Conservation (phyloP, 192 early-diverging fungal species). For the Borealophlyctis nickersoniae region DNA sequence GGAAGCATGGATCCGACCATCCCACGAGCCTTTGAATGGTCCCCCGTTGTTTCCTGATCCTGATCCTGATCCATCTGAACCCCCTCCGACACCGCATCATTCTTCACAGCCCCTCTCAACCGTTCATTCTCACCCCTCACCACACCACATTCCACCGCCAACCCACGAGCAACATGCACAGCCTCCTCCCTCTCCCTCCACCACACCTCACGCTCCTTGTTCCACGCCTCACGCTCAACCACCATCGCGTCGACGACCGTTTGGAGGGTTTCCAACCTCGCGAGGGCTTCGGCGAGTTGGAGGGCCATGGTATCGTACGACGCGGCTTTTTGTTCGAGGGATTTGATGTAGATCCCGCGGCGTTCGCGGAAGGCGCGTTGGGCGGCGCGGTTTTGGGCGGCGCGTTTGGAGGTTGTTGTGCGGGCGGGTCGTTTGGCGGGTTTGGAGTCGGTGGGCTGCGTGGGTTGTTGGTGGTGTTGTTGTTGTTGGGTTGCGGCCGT, state of each 20-base stretch:
- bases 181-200: constrained; percentile 30
- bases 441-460: no score
- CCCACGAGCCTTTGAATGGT: no score
- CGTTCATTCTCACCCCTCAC: constrained; percentile 17
- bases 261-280: constrained; percentile 17
- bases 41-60: no score
- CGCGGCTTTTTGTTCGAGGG: constrained; percentile 67
- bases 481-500: no score
- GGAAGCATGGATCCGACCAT: no score
- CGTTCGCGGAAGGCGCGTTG: constrained; percentile 89
- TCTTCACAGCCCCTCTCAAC: constrained; percentile 3
- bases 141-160: constrained; percentile 15
- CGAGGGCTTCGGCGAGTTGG: constrained; percentile 10
- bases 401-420: constrained; percentile 67
- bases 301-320: constrained; percentile 9
- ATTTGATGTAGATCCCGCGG: constrained; percentile 74
- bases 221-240: constrained; percentile 23
- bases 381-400: constrained; percentile 85
- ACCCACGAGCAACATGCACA: constrained; percentile 6
- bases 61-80: no score
- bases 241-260: constrained; percentile 16
- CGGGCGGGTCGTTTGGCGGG: no score
- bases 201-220: constrained; percentile 18
- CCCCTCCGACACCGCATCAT: no score
- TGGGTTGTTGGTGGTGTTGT: no score